Conservation (phyloP, 202 grass and related monocot genomes). For the Eragrostis tef region DNA sequence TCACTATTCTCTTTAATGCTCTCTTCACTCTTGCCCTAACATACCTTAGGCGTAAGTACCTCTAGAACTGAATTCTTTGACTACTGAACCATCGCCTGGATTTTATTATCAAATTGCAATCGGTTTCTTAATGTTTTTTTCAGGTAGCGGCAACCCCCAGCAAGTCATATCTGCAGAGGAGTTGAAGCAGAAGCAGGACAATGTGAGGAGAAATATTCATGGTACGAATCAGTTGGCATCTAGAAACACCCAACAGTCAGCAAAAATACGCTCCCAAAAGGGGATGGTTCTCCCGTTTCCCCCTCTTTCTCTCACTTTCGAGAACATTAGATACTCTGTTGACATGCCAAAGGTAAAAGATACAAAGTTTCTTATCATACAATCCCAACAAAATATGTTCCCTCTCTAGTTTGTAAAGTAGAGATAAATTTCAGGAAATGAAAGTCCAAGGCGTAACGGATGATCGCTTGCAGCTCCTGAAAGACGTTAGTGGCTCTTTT, state of each 20-base stretch:
- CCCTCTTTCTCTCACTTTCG: conserved; percentile 67
- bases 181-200: conserved; percentile 70
- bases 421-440: conserved; percentile 73
- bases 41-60: conserved; percentile 64
- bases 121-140: not conserved
- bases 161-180: conserved; percentile 54
- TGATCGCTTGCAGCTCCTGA: conserved; percentile 66
- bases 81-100: not conserved
- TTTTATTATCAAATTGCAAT: conserved; percentile 6
- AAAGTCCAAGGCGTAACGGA: conserved; percentile 73
- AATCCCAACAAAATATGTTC: not conserved
- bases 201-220: conserved; percentile 62
- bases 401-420: conserved; percentile 12
- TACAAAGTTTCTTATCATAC: not conserved
- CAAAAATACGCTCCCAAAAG: conserved; percentile 43
- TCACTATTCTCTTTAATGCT: conserved; percentile 67
- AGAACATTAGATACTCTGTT: conserved; percentile 76
- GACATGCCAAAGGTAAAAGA: conserved; percentile 74
- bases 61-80: conserved; percentile 10
- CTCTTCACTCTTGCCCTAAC: conserved; percentile 73
- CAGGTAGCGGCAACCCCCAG: conserved; percentile 24
- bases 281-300: conserved; percentile 81
- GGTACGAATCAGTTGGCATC: conserved; percentile 49
- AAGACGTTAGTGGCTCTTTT: conserved; percentile 74
- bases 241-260: conserved; percentile 18